Percentiles rank a stretch among this genome's conserved stretches.
Conservation (phyloP, 2,329 filamentous ascomycete species). For the Aspergillus melleus region DNA sequence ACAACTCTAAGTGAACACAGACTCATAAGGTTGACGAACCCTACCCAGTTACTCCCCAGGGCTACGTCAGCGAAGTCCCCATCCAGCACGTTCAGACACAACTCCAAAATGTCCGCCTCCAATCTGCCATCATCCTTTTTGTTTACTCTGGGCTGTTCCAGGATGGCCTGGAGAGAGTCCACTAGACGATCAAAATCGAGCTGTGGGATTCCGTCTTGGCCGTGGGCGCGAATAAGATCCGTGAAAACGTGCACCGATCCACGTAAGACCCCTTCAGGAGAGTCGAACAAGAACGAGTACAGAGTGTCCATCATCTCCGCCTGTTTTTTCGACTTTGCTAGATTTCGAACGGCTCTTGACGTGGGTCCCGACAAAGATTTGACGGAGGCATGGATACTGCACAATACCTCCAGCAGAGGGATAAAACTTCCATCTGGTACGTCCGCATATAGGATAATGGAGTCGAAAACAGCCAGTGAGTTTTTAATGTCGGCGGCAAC, state of each 20-base stretch:
- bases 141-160: constrained; percentile 8
- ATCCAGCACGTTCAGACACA: constrained; percentile 42
- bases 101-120: constrained; percentile 41
- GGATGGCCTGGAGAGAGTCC: constrained; percentile 34
- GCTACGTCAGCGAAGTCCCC: constrained; percentile 36
- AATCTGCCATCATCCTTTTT: constrained; percentile 39
- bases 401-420: constrained; percentile 42
- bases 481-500: constrained; percentile 45
- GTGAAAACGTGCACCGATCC: constrained; percentile 43
- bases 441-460: constrained; percentile 43
- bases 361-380: constrained; percentile 45
- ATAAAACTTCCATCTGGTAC: constrained; percentile 40
- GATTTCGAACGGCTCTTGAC: constrained; percentile 42
- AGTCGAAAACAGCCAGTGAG: constrained; percentile 42
- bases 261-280: constrained; percentile 37
- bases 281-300: constrained; percentile 37
- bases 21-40: constrained; percentile 35
- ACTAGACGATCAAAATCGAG: constrained; percentile 39
- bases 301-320: constrained; percentile 41
- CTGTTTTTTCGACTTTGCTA: constrained; percentile 41
- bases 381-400: constrained; percentile 47
- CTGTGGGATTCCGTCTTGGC: constrained; percentile 39
- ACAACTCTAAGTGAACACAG: constrained; percentile 36
- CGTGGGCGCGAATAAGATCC: constrained; percentile 41
- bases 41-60: constrained; percentile 33